Percentiles rank a stretch among this genome's conserved stretches.
Conservation (phyloP, 306 rosid genomes). For the Vigna reflexopilosa region DNA sequence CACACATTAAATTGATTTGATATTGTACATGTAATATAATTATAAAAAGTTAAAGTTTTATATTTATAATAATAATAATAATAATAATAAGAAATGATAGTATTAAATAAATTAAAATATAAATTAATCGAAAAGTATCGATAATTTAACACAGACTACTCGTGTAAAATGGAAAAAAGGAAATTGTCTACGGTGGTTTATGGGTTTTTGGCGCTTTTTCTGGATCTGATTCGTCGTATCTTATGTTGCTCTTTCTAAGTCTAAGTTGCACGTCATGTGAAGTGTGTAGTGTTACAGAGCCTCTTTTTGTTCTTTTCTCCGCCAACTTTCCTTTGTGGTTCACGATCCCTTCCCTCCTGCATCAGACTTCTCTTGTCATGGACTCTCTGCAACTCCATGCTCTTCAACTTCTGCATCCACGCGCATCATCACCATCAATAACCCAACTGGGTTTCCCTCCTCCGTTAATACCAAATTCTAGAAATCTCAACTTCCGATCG, state of each 20-base stretch:
- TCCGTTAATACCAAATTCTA: conserved; percentile 31
- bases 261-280: conserved; percentile 16
- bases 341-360: conserved; percentile 52
- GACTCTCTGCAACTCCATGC: conserved; percentile 55
- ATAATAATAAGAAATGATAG: too few relatives aligned
- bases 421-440: not conserved
- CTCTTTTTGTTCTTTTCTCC: conserved; percentile 34
- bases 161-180: too few relatives aligned
- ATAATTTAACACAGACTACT: too few relatives aligned
- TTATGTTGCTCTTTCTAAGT: conserved; percentile 25
- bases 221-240: conserved; percentile 47
- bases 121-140: too few relatives aligned
- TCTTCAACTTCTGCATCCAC: conserved; percentile 35
- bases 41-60: too few relatives aligned
- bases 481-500: conserved; percentile 44
- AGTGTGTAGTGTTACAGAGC: not conserved
- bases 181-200: not conserved
- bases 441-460: conserved; percentile 41
- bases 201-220: conserved; percentile 45
- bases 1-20: too few relatives aligned
- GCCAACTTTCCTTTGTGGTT: not conserved
- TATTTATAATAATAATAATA: too few relatives aligned
- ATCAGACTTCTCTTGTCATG: conserved; percentile 51
- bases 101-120: too few relatives aligned
- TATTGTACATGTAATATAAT: too few relatives aligned